Evolutionary conservation across 768 basidiomycete genomes (phyloP).

Genomic region (Tulasnella sp.): DNA sequence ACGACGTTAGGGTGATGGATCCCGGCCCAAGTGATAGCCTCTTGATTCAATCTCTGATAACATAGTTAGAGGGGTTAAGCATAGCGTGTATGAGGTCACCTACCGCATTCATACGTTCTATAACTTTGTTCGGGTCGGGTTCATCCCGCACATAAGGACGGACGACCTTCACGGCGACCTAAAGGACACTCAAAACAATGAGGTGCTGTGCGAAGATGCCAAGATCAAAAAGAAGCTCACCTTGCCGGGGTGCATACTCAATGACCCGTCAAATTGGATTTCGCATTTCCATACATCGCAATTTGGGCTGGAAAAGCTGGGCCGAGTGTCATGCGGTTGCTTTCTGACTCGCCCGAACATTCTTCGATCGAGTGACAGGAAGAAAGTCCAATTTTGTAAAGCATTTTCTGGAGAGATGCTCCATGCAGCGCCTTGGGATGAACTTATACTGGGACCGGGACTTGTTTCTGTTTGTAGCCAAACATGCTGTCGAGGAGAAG

Average conservation of each 20-base stretch:
- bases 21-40: neutral
- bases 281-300: neutral
- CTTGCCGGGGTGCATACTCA: neutral
- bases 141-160: neutral
- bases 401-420: neutral
- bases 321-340: neutral
- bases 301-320: neutral
- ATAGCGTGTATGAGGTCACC: too few species aligned
- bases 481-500: too few species aligned
- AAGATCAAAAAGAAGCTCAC: neutral
- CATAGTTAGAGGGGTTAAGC: neutral
- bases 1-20: neutral
- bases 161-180: neutral
- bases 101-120: neutral
- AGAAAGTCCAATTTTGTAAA: neutral
- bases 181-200: neutral
- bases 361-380: neutral
- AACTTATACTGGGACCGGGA: too few species aligned
- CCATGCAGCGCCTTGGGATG: neutral
- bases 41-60: neutral
- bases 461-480: too few species aligned
- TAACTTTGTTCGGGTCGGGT: neutral
- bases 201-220: neutral
- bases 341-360: neutral
- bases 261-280: neutral